Base-by-base conservation (phyloP, 306 rosid species). In the Urtica urens region DNA sequence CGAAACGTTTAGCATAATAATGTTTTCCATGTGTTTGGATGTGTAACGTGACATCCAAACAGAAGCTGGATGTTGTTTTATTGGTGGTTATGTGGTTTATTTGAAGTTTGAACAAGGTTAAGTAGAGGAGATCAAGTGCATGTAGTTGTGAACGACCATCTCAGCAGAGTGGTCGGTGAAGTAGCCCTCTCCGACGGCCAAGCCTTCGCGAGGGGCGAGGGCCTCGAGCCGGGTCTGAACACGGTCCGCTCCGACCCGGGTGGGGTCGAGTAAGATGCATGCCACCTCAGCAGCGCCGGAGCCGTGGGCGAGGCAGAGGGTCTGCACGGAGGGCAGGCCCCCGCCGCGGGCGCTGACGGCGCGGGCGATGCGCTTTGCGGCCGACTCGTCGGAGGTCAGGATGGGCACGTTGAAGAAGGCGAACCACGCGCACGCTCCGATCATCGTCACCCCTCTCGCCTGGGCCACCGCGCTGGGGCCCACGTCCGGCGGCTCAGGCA, bases 301-400 rank as follows among this genome's bases (percentile, higher is more conserved):
- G 7, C 88, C 83, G 2, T 78, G 92, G 46, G 72, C 65, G 28
- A 83, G 69, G 3, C 55, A 83, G 20, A 81, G 38, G 1, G 90
- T 65, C 34, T 83, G 95, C 58, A 83, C 95, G 0, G 74, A 70
- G 1, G 95, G 97, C 16, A 83, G 78, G 4, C 97, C 93, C 0
- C 97, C 97, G 0, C 97, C 97, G n/a, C 84, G 72, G 13, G 80
- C 83, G 33, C 93, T 88, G 28, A 81, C 95, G 82, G 53, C 65
- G 55, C 81, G 57, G 15, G 97, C 95, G 14, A 83, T 72, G 66
- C 69, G 70, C 46, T 60, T 67, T 30, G 83, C 62, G 0, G 72
- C 59, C 0, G 80, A 49, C 22, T 80, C 70, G 43, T 74, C 83
- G 0, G 75, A 70, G 33, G 93, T 67, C 63, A 74, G 26, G 52